Evolutionary conservation across 2,329 filamentous ascomycete genomes (phyloP).

Genomic region (Cryphonectria parasitica): DNA sequence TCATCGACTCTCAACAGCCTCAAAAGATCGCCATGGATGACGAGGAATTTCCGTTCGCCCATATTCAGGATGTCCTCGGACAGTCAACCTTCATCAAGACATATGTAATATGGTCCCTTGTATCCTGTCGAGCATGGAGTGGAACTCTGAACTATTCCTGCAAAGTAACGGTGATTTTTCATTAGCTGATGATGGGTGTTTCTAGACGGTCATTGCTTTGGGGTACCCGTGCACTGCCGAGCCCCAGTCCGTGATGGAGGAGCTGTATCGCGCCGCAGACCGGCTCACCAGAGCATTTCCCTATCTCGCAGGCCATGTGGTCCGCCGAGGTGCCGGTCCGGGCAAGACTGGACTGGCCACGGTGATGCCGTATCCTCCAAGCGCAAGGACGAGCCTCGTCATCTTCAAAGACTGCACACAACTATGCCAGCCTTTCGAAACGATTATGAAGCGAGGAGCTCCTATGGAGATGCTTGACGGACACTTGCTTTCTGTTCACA

Average conservation of each 20-base stretch:
- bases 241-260: not conserved
- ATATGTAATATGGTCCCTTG: constrained; percentile 15
- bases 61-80: constrained; percentile 26
- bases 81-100: constrained; percentile 24
- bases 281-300: constrained; percentile 20
- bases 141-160: not conserved
- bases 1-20: not conserved
- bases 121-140: not conserved
- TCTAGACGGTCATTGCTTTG: not conserved
- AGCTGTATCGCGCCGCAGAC: constrained; percentile 10
- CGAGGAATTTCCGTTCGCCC: not conserved
- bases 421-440: constrained; percentile 12
- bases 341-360: constrained; percentile 20
- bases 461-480: constrained; percentile 26
- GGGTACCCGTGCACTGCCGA: not conserved
- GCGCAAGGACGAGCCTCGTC: constrained; percentile 9
- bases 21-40: not conserved
- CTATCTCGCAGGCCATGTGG: constrained; percentile 25
- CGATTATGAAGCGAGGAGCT: constrained; percentile 8
- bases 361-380: constrained; percentile 18
- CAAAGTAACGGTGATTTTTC: not conserved
- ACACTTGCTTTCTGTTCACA: constrained; percentile 1
- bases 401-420: constrained; percentile 14
- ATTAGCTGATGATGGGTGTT: not conserved
- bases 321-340: constrained; percentile 14